Evolutionary conservation across 2,329 filamentous ascomycete genomes (phyloP), one percentile per base, ranked within the genome.

Genomic region (Penicillium brevicompactum): DNA sequence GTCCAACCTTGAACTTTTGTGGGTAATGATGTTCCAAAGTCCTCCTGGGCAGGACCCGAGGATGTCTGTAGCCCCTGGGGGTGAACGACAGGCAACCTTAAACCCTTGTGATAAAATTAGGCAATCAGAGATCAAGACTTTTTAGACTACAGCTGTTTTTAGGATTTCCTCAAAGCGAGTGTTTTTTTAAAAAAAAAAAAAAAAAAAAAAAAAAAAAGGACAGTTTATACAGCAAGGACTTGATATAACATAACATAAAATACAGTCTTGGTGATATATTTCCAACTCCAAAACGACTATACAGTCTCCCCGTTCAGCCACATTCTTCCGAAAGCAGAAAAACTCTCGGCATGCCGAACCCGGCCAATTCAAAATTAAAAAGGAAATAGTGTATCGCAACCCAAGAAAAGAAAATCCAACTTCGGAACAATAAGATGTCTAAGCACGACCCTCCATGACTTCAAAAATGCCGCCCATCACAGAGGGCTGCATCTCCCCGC

Each of bases 391-490:
- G 45, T 53, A 47, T 46, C 52, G 42, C 31, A 55, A 34, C 24
- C n/a, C 30, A 22, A 22, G 38, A 44, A 43, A 46, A 49, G 13
- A 21, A 46, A 49, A 22, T 46, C 49, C 14, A 46, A 46, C 49
- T 38, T 16, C 51, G 31, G 24, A 51, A 53, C 46, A 18, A 10
- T 18, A 16, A 41, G 16, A 41, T n/a, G 34, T 7, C 49, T 61
- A 77, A 46, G 68, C 70, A 21, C 62, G 59, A 11, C 73, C 75
- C 56, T 78, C 77, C 75, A 79, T 74, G 31, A 79, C 75, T 64
- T 79, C 77, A 53, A 77, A 75, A 32, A 79, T 79, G 8, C 77
- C 77, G 14, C 76, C 76, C 71, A 79, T 74, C 22, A 79, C 76
- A 58, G 74, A 76, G 16, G 74, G 74, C 58, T 68, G 68, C 37